Conservation (phyloP, 1,139 yeast species). For the Taphrina deformans region DNA sequence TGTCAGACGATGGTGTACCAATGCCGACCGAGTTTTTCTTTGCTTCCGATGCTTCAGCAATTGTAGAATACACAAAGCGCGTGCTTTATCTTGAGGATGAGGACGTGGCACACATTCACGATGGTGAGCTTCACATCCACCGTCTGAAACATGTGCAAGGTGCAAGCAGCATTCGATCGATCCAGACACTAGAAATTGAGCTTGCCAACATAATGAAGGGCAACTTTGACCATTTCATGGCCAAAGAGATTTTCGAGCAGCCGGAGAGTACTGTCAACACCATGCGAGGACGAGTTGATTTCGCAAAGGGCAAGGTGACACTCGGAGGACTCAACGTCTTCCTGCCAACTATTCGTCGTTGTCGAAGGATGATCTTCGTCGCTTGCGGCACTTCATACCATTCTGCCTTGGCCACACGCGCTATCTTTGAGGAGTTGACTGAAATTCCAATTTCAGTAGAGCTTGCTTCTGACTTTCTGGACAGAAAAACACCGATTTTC, state of each 20-base stretch:
- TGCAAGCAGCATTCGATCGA: slow-evolving; percentile 88
- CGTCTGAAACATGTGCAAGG: slow-evolving; percentile 91
- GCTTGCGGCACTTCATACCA: slow-evolving; percentile 99
- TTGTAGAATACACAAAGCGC: slow-evolving; percentile 93
- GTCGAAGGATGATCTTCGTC: slow-evolving; percentile 94
- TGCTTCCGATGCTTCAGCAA: slow-evolving; percentile 98
- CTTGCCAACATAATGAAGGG: slow-evolving; percentile 98
- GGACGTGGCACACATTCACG: slow-evolving; percentile 96
- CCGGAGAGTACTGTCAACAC: slow-evolving; percentile 98
- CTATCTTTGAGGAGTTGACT: slow-evolving; percentile 92
- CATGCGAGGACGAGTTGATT: slow-evolving; percentile 98
- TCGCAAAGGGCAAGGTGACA: slow-evolving; percentile 70
- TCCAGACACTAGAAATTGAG: slow-evolving; percentile 95
- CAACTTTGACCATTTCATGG: slow-evolving; percentile 94
- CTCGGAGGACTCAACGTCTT: slow-evolving; percentile 88
- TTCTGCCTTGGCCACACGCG: slow-evolving; percentile 95
- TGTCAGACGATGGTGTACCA: slow-evolving; percentile 87
- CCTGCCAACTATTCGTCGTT: slow-evolving; percentile 86
- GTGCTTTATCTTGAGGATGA: slow-evolving; percentile 96
- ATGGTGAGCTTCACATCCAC: slow-evolving; percentile 97
- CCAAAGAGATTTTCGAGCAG: slow-evolving; percentile 97
- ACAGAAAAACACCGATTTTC: slow-evolving; percentile 91
- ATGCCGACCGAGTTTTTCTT: slow-evolving; percentile 94
- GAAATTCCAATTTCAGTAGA: slow-evolving; percentile 96
- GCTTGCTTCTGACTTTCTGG: slow-evolving; percentile 95